Conservation (phyloP, 139 green algal species). For the Volvox africanus region DNA sequence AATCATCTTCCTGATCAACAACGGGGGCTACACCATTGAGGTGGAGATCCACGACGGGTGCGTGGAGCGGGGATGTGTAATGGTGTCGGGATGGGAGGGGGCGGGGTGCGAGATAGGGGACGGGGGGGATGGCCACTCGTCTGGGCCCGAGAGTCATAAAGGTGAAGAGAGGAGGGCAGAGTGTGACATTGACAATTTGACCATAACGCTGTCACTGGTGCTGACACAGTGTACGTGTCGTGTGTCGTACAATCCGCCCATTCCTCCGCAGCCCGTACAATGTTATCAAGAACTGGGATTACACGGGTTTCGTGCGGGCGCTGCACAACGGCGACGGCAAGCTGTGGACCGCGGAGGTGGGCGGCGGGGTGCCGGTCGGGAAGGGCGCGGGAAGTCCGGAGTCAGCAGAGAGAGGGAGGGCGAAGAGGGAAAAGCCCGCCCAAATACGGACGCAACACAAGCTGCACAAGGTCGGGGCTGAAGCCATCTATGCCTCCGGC, state of each 20-base stretch:
- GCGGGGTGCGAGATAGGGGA: background rate
- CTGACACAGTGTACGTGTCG: background rate
- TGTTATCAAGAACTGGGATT: conserved; percentile 80
- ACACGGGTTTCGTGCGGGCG: conserved; percentile 67
- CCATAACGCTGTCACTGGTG: too few relatives aligned
- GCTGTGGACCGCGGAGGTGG: conserved; percentile 51
- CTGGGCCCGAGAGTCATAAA: background rate
- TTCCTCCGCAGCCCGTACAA: conserved; percentile 54
- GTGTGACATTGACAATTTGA: too few relatives aligned
- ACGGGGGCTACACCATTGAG: conserved; percentile 83
- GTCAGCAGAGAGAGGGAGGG: background rate
- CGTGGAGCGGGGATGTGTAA: background rate
- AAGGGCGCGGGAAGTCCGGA: background rate
- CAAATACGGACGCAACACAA: too few relatives aligned
- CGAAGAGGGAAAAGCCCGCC: background rate
- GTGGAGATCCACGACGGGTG: conserved; percentile 83
- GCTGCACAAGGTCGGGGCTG: too few relatives aligned
- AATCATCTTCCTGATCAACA: conserved; percentile 93
- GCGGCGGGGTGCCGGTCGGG: background rate
- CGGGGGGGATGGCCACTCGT: background rate
- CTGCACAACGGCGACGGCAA: conserved; percentile 70
- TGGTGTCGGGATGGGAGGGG: background rate
- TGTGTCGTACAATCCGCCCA: background rate
- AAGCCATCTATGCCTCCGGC: too few relatives aligned
- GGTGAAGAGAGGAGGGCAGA: background rate